Base-by-base conservation (phyloP, 352 stramenopile genomes). In the Globisporangium canariense region DNA sequence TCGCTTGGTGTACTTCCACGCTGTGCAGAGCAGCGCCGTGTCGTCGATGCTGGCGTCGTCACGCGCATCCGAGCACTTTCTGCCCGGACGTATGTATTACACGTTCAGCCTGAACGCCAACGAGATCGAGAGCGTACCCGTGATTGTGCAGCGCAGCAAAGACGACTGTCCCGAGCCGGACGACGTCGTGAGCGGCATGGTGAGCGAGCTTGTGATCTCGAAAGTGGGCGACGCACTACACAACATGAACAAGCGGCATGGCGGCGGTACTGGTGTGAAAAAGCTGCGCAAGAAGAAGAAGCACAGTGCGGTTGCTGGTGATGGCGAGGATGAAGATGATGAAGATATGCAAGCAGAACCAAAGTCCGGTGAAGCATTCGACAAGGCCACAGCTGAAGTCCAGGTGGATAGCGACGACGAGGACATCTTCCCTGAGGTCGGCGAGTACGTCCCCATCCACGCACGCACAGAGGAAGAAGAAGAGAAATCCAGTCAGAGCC, bases 81-180 rank as follows among this genome's bases (percentile, higher is more conserved):
- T 91, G 0, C 83, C 86, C 2, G 80, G 83, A 7, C 77, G 80
- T 4, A 91, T 92, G 77, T 81, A 81, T 66, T 94, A 92, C 60
- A 86, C 77, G 3, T 94, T 91, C 60, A 79, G 83, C 22, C 8
- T 91, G 47, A 73, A 64, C 4, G 54, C 64, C 0, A 22, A 51
- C 2, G 78, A 84, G 13, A 41, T 77, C 1, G 79, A 86, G 11
- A 88, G 78, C 46, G 68, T 83, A 10, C 85, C 85, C 30, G 67
- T 79, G 52, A 79, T 82, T 62, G 75, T 91, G 1, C 86, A 92
- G 58, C 71, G 76, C 16, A 92, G 81, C 59, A 91, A 88, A 67
- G 83, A 92, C 13, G 83, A 92, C 59, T 89, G 77, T 53, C 81
- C 78, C 0, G 81, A 82, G 45, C 62, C 71, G 0, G 78, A 91